Evolutionary conservation across 2,329 filamentous ascomycete species (phyloP), one percentile per base, ranked within the genome.

Genomic region (Fusarium palustre): DNA sequence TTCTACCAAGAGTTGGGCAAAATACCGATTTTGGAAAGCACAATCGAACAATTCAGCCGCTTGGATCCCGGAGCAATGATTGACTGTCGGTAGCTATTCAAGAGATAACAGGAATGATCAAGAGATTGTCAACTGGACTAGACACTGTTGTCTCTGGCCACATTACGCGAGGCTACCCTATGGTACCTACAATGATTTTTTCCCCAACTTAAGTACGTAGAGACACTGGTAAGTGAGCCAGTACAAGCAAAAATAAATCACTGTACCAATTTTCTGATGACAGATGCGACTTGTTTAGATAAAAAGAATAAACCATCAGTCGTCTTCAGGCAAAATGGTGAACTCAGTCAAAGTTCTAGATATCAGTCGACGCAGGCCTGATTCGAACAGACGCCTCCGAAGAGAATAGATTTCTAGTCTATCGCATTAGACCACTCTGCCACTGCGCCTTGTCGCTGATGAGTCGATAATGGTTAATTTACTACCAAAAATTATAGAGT

Each of bases 361-460:
- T 30, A 15, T 41, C 2, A 10, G 3, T 64, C 60, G 60, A 64
- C 61, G 52, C 55, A 45, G 61, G 59, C 61, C 61, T 64, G 61
- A 64, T 64, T 64, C 61, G 61, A 64, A 64, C 61, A 64, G 61
- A 64, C 59, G 61, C 59, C 61, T 62, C 59, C 59, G 61, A 64
- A 36, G 60, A 62, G 61, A 64, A 64, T 64, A 64, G 59, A 64
- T 64, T 64, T 64, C 61, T 64, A 64, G 61, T 64, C 59, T 64
- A 64, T 64, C 61, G 61, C 61, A 64, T 64, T 64, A 64, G 61
- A 64, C 61, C 61, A 64, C 61, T 64, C 61, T 64, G 61, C 61
- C 61, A 64, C 61, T 53, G 55, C 52, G 61, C 61, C 61, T 58
- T 64, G 8, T 15, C 16, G 22, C 41, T 46, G 33, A 59, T 55